Percentiles rank a stretch among this genome's conserved stretches.
phyloP scores from a whole-genome alignment of 768 basidiomycete species.

The Termitomyces titanicus region DNA sequence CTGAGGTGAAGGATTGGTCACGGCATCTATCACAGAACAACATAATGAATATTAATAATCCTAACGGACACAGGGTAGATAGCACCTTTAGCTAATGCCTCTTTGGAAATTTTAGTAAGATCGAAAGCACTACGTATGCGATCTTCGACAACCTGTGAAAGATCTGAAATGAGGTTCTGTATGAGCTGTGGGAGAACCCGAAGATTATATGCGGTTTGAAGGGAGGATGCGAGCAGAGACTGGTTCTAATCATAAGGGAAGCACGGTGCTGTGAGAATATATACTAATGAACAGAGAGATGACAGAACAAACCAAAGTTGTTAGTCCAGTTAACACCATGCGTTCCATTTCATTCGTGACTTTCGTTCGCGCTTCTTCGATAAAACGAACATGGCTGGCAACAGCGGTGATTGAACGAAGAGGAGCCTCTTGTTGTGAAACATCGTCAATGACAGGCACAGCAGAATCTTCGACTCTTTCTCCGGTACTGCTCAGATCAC shows the following conservation, averaged over 20 bases:
- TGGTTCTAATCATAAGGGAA: constrained; percentile 59
- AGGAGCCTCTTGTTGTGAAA: constrained; percentile 36
- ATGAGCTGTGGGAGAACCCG: constrained; percentile 81
- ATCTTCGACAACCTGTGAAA: constrained; percentile 80
- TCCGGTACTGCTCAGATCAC: neutral
- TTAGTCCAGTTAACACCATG: constrained; percentile 81
- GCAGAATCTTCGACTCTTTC: constrained; percentile 4
- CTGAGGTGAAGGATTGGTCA: constrained; percentile 22
- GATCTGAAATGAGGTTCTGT: constrained; percentile 69
- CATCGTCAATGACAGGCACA: constrained; percentile 9
- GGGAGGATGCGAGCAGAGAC: constrained; percentile 83
- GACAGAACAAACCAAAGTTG: constrained; percentile 68
- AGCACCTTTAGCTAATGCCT: constrained; percentile 75
- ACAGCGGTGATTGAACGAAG: constrained; percentile 76
- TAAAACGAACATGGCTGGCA: constrained; percentile 61
- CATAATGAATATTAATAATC: neutral
- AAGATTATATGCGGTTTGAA: constrained; percentile 96
- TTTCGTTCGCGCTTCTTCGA: constrained; percentile 65
- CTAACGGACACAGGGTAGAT: neutral
- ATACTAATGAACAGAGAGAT: neutral
- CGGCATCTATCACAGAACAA: constrained; percentile 12
- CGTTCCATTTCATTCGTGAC: constrained; percentile 87
- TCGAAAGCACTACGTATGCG: constrained; percentile 86
- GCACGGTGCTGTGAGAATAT: constrained; percentile 7
- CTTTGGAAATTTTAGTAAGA: constrained; percentile 80